A percentile compares a stretch with the other conserved stretches of the same genome.
phyloP scores from a whole-genome alignment of 2,329 filamentous ascomycete genomes.

The Cryphonectria naterciae region DNA sequence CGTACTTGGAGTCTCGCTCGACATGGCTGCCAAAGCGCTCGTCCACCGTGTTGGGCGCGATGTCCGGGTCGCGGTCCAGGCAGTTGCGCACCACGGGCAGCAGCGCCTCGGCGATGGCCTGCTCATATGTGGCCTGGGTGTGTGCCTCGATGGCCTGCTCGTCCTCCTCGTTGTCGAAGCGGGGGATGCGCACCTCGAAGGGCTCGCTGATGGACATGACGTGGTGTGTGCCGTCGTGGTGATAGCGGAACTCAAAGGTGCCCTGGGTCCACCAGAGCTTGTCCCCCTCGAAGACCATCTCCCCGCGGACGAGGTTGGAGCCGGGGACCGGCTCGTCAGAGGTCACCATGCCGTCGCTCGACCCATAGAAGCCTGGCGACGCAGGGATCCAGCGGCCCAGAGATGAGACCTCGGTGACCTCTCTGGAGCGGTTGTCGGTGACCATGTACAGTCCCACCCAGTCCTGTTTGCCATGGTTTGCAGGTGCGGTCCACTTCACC shows the following conservation, averaged over 20 bases:
- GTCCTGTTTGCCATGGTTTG: conserved; percentile 85
- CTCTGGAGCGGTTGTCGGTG: conserved; percentile 86
- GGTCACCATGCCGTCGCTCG: conserved; percentile 75
- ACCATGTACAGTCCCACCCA: conserved; percentile 98
- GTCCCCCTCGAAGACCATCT: conserved; percentile 87
- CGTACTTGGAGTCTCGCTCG: conserved; percentile 86
- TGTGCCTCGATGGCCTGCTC: conserved; percentile 50
- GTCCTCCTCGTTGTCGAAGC: conserved; percentile 77
- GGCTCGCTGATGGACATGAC: conserved; percentile 93
- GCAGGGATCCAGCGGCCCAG: conserved; percentile 89
- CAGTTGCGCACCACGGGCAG: conserved; percentile 88
- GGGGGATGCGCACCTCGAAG: conserved; percentile 84
- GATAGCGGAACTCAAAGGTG: conserved; percentile 95
- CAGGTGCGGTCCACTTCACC: conserved; percentile 87
- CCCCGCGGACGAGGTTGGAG: conserved; percentile 70
- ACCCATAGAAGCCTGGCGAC: conserved; percentile 76
- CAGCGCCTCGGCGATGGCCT: conserved; percentile 75
- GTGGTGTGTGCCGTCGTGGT: conserved; percentile 89
- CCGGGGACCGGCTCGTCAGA: conserved; percentile 63
- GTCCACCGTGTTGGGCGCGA: conserved; percentile 78
- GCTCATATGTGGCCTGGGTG: conserved; percentile 63
- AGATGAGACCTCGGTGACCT: conserved; percentile 81
- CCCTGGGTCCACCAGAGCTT: conserved; percentile 98
- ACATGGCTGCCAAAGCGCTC: conserved; percentile 86
- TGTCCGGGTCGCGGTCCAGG: conserved; percentile 87